These are phyloP conservation scores for Pseudopyricularia cyperi DNA, from an alignment of 2,329 filamentous ascomycete species.

Conservation along the genomic window DNA sequence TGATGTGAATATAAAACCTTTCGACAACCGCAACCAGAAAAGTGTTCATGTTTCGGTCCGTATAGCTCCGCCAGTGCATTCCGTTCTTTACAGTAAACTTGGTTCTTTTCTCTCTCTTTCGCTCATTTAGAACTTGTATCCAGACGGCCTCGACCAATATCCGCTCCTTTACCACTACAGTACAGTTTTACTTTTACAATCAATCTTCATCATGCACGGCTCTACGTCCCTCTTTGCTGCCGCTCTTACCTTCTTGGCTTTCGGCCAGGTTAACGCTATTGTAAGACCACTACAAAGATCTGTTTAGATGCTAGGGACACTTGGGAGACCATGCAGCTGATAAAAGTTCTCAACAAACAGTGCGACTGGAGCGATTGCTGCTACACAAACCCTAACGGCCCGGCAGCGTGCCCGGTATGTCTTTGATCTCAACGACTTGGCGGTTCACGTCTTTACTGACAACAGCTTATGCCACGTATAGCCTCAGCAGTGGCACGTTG, in stretches of 20 bases:
- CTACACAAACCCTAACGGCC: slow-evolving; percentile 1
- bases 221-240: not conserved
- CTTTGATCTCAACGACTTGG: not conserved
- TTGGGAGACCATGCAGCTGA: not conserved
- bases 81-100: not conserved
- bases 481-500: not conserved
- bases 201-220: not conserved
- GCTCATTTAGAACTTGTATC: not conserved
- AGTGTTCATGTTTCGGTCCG: too few species aligned
- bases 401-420: not conserved
- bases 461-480: not conserved
- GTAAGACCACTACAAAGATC: not conserved
- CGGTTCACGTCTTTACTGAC: not conserved
- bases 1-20: too few species aligned
- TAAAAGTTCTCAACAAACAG: not conserved
- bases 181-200: not conserved
- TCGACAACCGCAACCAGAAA: too few species aligned
- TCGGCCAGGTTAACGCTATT: not conserved
- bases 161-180: not conserved
- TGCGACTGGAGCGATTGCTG: not conserved
- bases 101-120: not conserved
- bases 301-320: not conserved
- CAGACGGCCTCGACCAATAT: not conserved
- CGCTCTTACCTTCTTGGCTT: not conserved
- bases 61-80: not conserved